Evolutionary conservation across 306 rosid species (phyloP).

Genomic region (Castanospermum australe): DNA sequence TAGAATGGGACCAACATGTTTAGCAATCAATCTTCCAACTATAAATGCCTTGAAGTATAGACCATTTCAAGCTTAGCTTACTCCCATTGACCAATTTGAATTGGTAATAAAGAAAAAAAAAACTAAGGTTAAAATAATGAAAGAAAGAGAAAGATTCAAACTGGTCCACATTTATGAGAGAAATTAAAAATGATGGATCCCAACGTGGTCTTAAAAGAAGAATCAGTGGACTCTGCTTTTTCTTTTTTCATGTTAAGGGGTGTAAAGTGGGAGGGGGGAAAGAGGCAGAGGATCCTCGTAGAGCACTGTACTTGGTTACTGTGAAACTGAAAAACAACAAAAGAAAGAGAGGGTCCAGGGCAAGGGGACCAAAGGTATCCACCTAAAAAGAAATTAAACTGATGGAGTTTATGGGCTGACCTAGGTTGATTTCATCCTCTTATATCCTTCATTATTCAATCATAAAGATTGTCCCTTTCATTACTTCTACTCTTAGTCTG

Average conservation of each 20-base stretch:
- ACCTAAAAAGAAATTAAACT: slow-evolving; percentile 48
- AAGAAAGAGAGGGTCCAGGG: slow-evolving; percentile 23
- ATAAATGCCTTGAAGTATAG: slow-evolving; percentile 21
- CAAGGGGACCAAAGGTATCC: slow-evolving; percentile 40
- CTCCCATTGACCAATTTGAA: slow-evolving; percentile 37
- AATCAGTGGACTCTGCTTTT: slow-evolving; percentile 34
- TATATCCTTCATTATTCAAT: slow-evolving; percentile 40
- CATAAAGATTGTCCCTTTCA: slow-evolving; percentile 26
- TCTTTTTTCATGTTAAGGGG: slow-evolving; percentile 29
- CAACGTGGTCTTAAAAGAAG: slow-evolving; percentile 52
- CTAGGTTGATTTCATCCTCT: slow-evolving; percentile 41
- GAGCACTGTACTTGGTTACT: slow-evolving; percentile 24
- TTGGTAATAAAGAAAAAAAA: not conserved
- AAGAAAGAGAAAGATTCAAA: slow-evolving; percentile 27
- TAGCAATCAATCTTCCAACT: slow-evolving; percentile 12
- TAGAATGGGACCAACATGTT: slow-evolving; percentile 35
- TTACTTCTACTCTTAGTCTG: not conserved
- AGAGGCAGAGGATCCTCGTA: not conserved
- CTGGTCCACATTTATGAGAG: slow-evolving; percentile 37
- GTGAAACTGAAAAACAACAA: not conserved
- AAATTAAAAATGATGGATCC: slow-evolving; percentile 51
- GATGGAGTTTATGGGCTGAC: slow-evolving; percentile 43
- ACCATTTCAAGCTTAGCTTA: not conserved
- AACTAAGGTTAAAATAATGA: not conserved
- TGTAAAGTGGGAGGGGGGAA: slow-evolving; percentile 29